These are phyloP conservation scores for Phytophthora cactorum DNA, from an alignment of 352 stramenopile genomes.

Conservation along the genomic window DNA sequence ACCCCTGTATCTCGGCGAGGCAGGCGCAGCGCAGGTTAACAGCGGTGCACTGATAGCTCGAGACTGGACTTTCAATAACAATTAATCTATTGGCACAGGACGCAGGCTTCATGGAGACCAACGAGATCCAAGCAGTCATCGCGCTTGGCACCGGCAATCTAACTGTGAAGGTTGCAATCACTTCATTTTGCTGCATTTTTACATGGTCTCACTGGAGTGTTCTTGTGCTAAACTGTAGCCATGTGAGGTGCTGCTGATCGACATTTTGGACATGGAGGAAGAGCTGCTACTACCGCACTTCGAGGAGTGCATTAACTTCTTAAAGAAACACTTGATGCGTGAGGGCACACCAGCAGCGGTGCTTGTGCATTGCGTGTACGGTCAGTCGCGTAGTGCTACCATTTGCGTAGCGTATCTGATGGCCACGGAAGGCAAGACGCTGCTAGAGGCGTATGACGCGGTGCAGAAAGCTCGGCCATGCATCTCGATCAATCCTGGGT, in stretches of 20 bases:
- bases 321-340: conserved; percentile 30
- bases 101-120: conserved; percentile 42
- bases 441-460: conserved; percentile 58
- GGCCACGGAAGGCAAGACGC: conserved; percentile 40
- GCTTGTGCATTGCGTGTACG: conserved; percentile 84
- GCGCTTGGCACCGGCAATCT: conserved; percentile 70
- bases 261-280: conserved; percentile 82
- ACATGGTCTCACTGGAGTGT: neutral
- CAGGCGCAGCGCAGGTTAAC: conserved; percentile 51
- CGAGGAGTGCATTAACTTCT: conserved; percentile 52
- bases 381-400: conserved; percentile 75
- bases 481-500: conserved; percentile 82
- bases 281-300: conserved; percentile 74
- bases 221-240: conserved; percentile 15
- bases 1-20: conserved; percentile 66
- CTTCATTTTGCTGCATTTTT: conserved; percentile 3
- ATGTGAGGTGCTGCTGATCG: conserved; percentile 54
- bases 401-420: conserved; percentile 85
- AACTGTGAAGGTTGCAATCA: conserved; percentile 41
- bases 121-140: conserved; percentile 55
- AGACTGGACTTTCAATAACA: conserved; percentile 1
- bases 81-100: conserved; percentile 32
- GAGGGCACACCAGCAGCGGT: conserved; percentile 15
- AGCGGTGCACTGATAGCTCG: neutral
- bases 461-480: conserved; percentile 71